Evolutionary conservation across 139 green algal genomes (phyloP).

Genomic region (Choricystis sp.): DNA sequence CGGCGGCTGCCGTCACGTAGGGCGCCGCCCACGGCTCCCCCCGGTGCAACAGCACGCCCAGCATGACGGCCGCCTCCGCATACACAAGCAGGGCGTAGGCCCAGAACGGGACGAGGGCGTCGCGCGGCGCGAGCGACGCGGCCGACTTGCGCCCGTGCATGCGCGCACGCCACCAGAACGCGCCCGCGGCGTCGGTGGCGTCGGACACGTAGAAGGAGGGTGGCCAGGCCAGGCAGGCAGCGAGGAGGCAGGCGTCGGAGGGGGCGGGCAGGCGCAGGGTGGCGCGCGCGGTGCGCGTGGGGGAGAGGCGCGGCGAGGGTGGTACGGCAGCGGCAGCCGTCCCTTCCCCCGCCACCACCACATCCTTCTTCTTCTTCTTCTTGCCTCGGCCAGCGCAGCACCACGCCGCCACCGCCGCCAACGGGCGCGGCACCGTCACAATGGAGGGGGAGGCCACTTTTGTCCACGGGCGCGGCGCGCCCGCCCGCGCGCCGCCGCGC

Average conservation of each 20-base stretch:
- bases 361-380: neutral
- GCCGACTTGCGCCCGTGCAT: slow-evolving; percentile 13
- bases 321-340: neutral
- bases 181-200: slow-evolving; percentile 14
- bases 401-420: neutral
- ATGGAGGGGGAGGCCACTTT: neutral
- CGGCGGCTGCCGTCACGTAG: neutral
- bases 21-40: neutral
- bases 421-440: neutral
- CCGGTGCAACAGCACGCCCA: slow-evolving; percentile 2
- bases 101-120: slow-evolving; percentile 10
- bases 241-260: slow-evolving; percentile 16
- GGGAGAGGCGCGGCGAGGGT: neutral
- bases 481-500: neutral
- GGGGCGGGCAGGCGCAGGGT: slow-evolving; percentile 6
- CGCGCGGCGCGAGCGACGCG: slow-evolving; percentile 2
- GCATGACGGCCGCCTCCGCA: slow-evolving; percentile 7
- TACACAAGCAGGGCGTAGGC: slow-evolving; percentile 3
- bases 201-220: slow-evolving; percentile 17
- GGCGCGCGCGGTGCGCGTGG: no score
- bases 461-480: neutral
- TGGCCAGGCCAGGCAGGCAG: slow-evolving; percentile 14
- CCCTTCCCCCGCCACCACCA: neutral
- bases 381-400: no score
- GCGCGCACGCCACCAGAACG: slow-evolving; percentile 22